Conservation (phyloP, 306 rosid species). For the Inga leiocalycina region DNA sequence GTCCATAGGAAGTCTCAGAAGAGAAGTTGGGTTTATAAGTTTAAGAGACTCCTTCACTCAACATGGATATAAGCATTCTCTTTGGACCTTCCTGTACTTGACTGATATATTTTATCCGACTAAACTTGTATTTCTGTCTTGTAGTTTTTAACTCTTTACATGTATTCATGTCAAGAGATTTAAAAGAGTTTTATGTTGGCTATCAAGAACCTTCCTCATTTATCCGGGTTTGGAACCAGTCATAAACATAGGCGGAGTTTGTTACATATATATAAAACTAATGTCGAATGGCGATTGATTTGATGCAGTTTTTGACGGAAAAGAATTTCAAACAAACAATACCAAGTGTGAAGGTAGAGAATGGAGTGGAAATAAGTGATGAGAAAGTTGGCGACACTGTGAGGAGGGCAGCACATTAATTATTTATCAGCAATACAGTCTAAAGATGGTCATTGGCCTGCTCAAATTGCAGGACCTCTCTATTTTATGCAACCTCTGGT, state of each 20-base stretch:
- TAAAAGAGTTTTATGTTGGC: too few relatives aligned
- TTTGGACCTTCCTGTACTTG: too few relatives aligned
- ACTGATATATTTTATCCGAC: too few relatives aligned
- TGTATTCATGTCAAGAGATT: background rate
- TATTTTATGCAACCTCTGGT: too few relatives aligned
- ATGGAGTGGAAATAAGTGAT: slow-evolving; percentile 48
- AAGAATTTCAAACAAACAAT: slow-evolving; percentile 65
- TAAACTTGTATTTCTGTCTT: too few relatives aligned
- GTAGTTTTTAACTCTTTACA: background rate
- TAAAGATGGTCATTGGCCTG: slow-evolving; percentile 85
- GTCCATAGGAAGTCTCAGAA: background rate
- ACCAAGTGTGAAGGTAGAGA: slow-evolving; percentile 48
- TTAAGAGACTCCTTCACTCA: too few relatives aligned
- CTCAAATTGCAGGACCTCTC: slow-evolving; percentile 69
- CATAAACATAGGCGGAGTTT: too few relatives aligned
- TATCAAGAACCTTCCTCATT: too few relatives aligned
- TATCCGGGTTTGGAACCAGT: too few relatives aligned
- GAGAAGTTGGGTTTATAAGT: too few relatives aligned
- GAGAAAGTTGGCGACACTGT: slow-evolving; percentile 44
- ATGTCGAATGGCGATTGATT: background rate
- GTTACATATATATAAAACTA: background rate
- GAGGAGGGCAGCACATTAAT: slow-evolving; percentile 47
- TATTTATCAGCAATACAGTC: slow-evolving; percentile 63
- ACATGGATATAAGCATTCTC: background rate
- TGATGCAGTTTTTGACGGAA: slow-evolving; percentile 53